Base-by-base conservation (phyloP, 305 asterid genomes). In the Solanum hybrid region DNA sequence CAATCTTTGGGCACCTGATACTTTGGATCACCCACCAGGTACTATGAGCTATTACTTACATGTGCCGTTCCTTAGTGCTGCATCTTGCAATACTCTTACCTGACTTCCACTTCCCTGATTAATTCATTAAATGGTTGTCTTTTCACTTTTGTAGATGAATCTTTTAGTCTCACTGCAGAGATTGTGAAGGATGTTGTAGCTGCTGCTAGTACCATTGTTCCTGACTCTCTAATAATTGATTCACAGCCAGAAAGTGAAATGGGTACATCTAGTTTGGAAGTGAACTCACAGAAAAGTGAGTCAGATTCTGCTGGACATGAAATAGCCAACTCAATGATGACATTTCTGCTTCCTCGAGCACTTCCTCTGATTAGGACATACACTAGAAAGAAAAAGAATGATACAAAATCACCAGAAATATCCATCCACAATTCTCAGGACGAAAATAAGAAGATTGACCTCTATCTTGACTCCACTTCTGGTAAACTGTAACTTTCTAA, bases 271-370 rank as follows among this genome's bases (percentile, higher is more conserved):
- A 88, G 81, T 88, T 90, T 89, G 35, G 86, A 89, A 87, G 78
- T 91, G 87, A 89, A 91, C 92, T 93, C 96, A 73, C 97, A 93
- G 90, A 92, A 87, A 91, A 89, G 91, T 91, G 95, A 92, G 82
- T 88, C 89, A 71, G 96, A 94, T 91, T 93, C 95, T 87, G 92
- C 89, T 92, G 96, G 93, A 85, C 94, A 92, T 88, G 97, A 95
- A 72, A 85, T 95, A 91, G 91, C 94, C 88, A 94, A 91, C 40
- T 94, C 99, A 92, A 97, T 96, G 98, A 92, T 95, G 96, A 84
- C 94, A 84, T 37, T 95, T 92, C 91, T 97, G 91, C 98, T 95
- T 90, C 99, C 99, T 89, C 94, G 90, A 90, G 96, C 99, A 90
- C 92, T 96, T 92, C 99, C 99, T 87, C 91, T 95, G 90, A 92